These are phyloP conservation scores for Lipomyces mesembrius DNA, from an alignment of 805 yeast species.

Conservation along the genomic window DNA sequence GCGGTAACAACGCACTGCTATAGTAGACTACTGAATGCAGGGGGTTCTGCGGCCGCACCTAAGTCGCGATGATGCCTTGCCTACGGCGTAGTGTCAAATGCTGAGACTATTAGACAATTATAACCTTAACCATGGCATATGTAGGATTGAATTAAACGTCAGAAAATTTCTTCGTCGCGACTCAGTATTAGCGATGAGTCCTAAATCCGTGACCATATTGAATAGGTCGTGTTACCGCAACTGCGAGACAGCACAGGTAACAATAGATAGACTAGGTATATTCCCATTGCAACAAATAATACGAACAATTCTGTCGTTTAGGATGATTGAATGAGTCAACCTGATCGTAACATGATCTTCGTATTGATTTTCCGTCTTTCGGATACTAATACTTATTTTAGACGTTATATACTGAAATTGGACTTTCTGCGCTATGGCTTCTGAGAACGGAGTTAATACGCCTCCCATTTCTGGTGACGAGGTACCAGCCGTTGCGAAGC, in stretches of 20 bases:
- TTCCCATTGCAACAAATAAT: not conserved
- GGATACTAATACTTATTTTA: not conserved
- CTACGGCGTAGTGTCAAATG: slow-evolving; percentile 21
- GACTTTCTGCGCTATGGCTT: slow-evolving; percentile 13
- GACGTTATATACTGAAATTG: not conserved
- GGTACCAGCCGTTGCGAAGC: slow-evolving; percentile 44
- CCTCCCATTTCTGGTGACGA: slow-evolving; percentile 36
- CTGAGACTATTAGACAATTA: not conserved
- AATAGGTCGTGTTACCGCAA: not conserved
- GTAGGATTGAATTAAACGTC: not conserved
- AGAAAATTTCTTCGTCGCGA: slow-evolving; percentile 4
- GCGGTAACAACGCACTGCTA: not conserved
- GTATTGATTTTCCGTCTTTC: not conserved
- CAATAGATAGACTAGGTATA: not conserved
- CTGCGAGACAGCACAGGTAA: not conserved
- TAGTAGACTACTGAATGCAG: not conserved
- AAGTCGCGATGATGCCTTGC: slow-evolving; percentile 18
- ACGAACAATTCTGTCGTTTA: not conserved
- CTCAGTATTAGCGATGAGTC: not conserved
- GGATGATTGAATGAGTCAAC: not conserved
- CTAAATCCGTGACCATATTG: not conserved
- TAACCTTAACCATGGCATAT: not conserved
- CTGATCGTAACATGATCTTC: not conserved
- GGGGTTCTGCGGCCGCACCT: not conserved
- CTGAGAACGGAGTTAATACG: slow-evolving; percentile 34